These are phyloP conservation scores for Ascochyta lentis DNA, from an alignment of 2,329 filamentous ascomycete genomes.

Conservation along the genomic window DNA sequence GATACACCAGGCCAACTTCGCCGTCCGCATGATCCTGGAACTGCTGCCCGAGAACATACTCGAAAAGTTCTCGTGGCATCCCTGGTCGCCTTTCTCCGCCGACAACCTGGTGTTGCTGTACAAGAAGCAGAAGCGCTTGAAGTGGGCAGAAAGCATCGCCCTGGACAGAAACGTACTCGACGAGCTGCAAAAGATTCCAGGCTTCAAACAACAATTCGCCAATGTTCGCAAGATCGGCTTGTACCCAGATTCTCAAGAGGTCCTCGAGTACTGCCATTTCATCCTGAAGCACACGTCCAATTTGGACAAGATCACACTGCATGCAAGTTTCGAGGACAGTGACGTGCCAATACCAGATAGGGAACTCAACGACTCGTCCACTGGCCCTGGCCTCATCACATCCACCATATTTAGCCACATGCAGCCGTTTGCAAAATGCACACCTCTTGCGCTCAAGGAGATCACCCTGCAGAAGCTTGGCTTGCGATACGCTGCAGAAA, in stretches of 20 bases:
- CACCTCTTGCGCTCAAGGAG: slow-evolving; percentile 53
- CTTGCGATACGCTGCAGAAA: slow-evolving; percentile 56
- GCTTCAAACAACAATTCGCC: slow-evolving; percentile 51
- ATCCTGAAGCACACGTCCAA: slow-evolving; percentile 50
- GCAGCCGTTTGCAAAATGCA: slow-evolving; percentile 56
- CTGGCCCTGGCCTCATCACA: slow-evolving; percentile 55
- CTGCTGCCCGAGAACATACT: slow-evolving; percentile 57
- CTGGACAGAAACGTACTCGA: slow-evolving; percentile 52
- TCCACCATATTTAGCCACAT: slow-evolving; percentile 56
- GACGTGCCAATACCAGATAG: slow-evolving; percentile 44
- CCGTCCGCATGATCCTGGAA: slow-evolving; percentile 57
- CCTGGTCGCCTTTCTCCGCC: slow-evolving; percentile 56
- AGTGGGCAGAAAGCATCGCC: slow-evolving; percentile 57
- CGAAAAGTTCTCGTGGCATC: slow-evolving; percentile 60
- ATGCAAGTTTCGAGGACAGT: slow-evolving; percentile 54
- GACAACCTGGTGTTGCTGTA: slow-evolving; percentile 58
- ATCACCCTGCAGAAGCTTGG: slow-evolving; percentile 55
- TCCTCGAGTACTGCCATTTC: slow-evolving; percentile 53
- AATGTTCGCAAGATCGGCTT: slow-evolving; percentile 54
- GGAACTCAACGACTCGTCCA: slow-evolving; percentile 57
- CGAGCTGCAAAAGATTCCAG: slow-evolving; percentile 51
- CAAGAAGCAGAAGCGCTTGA: slow-evolving; percentile 57
- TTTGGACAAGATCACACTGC: slow-evolving; percentile 56
- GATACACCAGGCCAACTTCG: slow-evolving; percentile 55
- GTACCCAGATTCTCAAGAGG: slow-evolving; percentile 55